Evolutionary conservation across 2,329 filamentous ascomycete genomes (phyloP), one percentile per base, ranked within the genome.

Genomic region (Cercospora beticola): DNA sequence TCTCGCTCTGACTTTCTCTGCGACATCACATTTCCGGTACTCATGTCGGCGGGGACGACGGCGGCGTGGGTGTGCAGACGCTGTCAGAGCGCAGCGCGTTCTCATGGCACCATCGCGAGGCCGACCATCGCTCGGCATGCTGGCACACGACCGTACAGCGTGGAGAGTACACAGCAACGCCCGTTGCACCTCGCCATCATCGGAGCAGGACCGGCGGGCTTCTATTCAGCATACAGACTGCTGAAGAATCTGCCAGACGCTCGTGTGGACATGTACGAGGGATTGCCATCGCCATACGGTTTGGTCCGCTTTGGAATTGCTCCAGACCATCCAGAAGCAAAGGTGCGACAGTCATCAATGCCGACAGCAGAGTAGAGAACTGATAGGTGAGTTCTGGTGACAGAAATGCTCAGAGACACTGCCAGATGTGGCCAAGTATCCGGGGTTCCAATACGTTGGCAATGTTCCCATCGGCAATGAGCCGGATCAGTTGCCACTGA

Each of bases 271-370:
- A 98, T 99, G 94, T 99, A 97, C 78, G 95, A 99, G 81, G 89
- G 92, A 30, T 82, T 98, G 46, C 95, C 95, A 0, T 93, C 97
- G 4, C 95, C 95, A 0, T 99, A 92, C 78, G 95, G 95, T 0
- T 86, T 99, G 65, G 94, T 97, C 61, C 87, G 95, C 65, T 97
- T 95, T 77, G 95, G 95, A 8, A 95, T 99, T 68, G 96, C 95
- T n/a, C 95, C 95, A 5, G 95, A 99, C 79, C 95, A 99, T 81
- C 94, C 95, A 0, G 94, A 99, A 82, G 95, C 99, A 73, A 99
- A 99, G 88, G 93, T 95, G 82, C 69, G 81, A 65, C 57, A 61
- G 67, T 49, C 56, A 26, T 16, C 33, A 63, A 8, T 21, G 31
- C 30, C 36, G 61, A 59, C 36, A 28, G 54, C 63, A 66, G 67